A percentile compares a stretch with the other conserved stretches of the same genome.
Conservation (phyloP, 139 green algal genomes). For the Coccomyxa sp. region DNA sequence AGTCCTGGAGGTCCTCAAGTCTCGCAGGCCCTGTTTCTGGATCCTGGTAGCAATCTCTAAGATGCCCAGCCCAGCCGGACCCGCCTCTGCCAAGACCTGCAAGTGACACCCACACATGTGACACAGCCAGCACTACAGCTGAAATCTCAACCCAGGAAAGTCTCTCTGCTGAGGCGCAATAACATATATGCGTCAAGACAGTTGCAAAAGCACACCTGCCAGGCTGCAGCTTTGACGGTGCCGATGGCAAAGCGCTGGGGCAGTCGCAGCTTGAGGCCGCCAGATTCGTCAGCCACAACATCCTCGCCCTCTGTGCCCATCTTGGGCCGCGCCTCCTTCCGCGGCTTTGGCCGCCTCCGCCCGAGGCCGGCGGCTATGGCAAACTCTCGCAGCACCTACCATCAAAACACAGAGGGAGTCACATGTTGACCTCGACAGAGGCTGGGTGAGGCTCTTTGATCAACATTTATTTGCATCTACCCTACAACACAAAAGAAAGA, state of each 20-base stretch:
- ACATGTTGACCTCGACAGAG: constrained; percentile 10
- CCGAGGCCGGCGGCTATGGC: constrained; percentile 36
- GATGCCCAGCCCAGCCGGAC: constrained; percentile 60
- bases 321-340: constrained; percentile 33
- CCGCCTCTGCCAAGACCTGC: constrained; percentile 63
- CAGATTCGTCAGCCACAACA: constrained; percentile 31
- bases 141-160: no score
- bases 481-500: no score
- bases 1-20: constrained; percentile 62
- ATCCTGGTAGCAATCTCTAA: constrained; percentile 74
- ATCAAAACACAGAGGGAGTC: constrained; percentile 5
- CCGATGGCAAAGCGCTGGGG: constrained; percentile 55
- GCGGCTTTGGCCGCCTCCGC: constrained; percentile 17
- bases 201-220: constrained; percentile 42
- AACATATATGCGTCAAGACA: no score
- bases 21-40: constrained; percentile 64
- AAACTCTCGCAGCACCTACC: constrained; percentile 74
- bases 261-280: constrained; percentile 57
- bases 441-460: not conserved
- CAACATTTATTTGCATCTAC: no score
- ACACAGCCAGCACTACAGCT: not conserved
- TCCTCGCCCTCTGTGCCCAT: constrained; percentile 70
- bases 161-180: no score
- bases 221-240: constrained; percentile 82
- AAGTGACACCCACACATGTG: not conserved